Percentiles rank a stretch among this genome's conserved stretches.
Evolutionary conservation across 108 stramenopile species (phyloP).

Genomic region (Conticribra weissflogii): DNA sequence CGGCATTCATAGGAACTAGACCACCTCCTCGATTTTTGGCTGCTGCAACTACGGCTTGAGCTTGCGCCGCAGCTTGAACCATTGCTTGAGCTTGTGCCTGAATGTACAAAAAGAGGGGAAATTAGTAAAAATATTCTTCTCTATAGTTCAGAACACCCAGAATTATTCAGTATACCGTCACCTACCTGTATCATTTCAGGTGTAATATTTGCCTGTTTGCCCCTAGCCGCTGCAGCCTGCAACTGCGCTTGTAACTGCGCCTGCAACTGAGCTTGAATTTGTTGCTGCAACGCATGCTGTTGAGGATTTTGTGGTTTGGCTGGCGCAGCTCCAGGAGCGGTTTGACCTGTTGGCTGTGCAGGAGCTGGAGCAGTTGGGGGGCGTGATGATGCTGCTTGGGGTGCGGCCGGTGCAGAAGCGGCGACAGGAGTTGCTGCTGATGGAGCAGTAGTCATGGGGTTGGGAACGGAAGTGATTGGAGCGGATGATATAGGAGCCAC

Average conservation of each 20-base stretch:
- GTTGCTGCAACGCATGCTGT: conserved; percentile 72
- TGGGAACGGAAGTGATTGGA: neutral
- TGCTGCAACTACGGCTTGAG: conserved; percentile 88
- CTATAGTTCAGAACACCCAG: no score
- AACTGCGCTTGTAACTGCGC: conserved; percentile 79
- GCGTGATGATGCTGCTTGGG: conserved; percentile 2
- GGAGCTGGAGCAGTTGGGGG: conserved; percentile 6
- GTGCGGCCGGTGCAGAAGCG: neutral
- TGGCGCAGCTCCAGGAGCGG: conserved; percentile 12
- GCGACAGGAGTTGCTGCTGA: neutral
- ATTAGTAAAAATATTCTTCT: neutral
- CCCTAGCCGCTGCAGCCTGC: conserved; percentile 83
- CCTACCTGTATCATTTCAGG: conserved; percentile 82
- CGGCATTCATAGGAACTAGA: conserved; percentile 59
- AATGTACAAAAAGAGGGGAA: neutral
- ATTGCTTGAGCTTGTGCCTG: conserved; percentile 87
- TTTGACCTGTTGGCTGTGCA: conserved; percentile 2
- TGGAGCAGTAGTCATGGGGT: neutral
- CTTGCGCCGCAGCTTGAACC: conserved; percentile 89
- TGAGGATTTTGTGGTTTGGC: conserved; percentile 23
- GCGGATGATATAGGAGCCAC: neutral
- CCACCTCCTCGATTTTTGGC: conserved; percentile 81
- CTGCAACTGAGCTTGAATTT: conserved; percentile 86
- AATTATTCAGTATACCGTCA: conserved; percentile 1
- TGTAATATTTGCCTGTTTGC: conserved; percentile 86